Base-by-base conservation (phyloP, 2,329 filamentous ascomycete species). In the Fusarium sarcochroum region DNA sequence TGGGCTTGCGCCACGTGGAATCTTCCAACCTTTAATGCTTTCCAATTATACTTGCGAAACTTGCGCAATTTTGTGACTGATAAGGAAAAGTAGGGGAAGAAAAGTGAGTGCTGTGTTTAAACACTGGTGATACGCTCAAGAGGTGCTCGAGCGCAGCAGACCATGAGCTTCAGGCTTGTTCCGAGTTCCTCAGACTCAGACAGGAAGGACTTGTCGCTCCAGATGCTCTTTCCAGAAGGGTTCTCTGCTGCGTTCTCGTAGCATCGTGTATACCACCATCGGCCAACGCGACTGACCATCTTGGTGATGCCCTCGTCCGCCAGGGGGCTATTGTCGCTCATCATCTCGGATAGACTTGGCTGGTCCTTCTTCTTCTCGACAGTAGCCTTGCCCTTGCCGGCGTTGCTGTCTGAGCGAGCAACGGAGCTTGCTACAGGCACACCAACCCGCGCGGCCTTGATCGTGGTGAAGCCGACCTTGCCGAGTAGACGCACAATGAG, bases 251-350 rank as follows among this genome's bases (percentile, higher is more conserved):
- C 85, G 58, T 86, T 88, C 80, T 98, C 95, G 77, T 98, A 98
- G 82, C 95, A 98, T 52, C 92, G 89, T 11, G 89, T 92, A 80
- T 97, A 98, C 96, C 96, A 99, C 93, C 95, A 98, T 42, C 96
- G 87, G 3, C 94, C 95, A 13, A 98, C 95, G 66, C 90, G 91
- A 17, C 94, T 91, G 21, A 98, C 94, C 85, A 97, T 97, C 75
- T 93, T 94, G 15, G 93, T 93, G 75, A 98, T 97, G 69, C 89
- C 91, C 75, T 94, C 93, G 70, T 97, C 93, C 21, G 91, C 91
- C 15, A 87, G 83, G 1, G 88, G 84, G n/a, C 88, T 87, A 35
- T 90, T 85, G 68, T 93, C 90, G 30, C 86, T 89, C 79, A 93
- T 91, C 80, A 93, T 89, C 74, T 94, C 91, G 2, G 89, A 89